Evolutionary conservation across 2,329 filamentous ascomycete genomes (phyloP), one percentile per base, ranked within the genome.

Genomic region (Madurella fahalii): DNA sequence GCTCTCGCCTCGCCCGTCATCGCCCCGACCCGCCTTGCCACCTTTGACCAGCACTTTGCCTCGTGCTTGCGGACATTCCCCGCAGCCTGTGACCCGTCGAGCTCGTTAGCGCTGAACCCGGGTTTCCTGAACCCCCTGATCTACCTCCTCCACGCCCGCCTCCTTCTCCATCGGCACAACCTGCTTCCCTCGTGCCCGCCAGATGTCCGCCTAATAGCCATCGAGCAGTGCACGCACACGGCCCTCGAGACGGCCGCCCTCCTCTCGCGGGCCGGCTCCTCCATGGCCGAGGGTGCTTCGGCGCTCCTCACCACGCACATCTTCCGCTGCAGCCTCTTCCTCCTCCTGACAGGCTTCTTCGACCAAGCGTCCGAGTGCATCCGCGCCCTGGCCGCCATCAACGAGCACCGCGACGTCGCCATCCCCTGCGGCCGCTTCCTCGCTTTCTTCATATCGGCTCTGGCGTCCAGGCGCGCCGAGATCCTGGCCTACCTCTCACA

Each of bases 101-200:
- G 85, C 57, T 77, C 81, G 31, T 80, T 84, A 8, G 78, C 84
- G 8, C 77, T 96, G 41, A 86, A 94, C 55, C 85, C 90, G 9
- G 80, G 85, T 50, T 84, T 87, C 40, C 76, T 97, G 13, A 82
- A 85, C 25, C 88, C 91, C 0, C 77, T 95, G 9, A 80, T 89
- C 32, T 86, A 90, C 64, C 80, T 97, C 9, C 86, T 96, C 57
- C 89, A 90, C 57, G 86, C 87, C 15, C 86, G 90, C n/a, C 80
- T 96, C 31, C 77, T 94, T 39, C 80, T 99, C 9, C 90, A 96
- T 70, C 84, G 94, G 41, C 91, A 95, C 65, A 96, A 97, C 65
- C 77, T 97, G 9, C 85, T 85, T 0, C 88, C 91, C 0, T 76
- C 77, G 9, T 91, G 87, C 65, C 78, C 85, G 0, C 70, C 76